A percentile compares a stretch with the other conserved stretches of the same genome.
Conservation (phyloP, 2,329 filamentous ascomycete species). For the Scedosporium dehoogii region DNA sequence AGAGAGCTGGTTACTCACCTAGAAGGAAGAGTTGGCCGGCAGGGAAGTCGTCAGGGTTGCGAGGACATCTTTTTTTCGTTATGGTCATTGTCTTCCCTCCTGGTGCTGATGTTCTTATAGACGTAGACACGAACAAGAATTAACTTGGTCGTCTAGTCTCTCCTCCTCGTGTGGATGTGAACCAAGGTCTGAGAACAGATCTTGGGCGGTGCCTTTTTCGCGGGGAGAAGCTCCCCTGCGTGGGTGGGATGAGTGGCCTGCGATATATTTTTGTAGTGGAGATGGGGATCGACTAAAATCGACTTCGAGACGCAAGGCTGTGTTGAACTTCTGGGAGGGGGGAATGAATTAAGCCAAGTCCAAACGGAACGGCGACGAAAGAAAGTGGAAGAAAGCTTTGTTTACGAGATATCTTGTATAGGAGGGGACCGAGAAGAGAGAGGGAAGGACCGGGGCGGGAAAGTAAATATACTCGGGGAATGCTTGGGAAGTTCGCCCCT, state of each 20-base stretch:
- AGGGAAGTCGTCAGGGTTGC: slow-evolving; percentile 56
- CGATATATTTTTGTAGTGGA: no score
- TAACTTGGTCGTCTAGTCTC: background rate
- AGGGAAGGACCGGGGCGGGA: background rate
- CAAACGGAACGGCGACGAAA: background rate
- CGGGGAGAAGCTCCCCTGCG: background rate
- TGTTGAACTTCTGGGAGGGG: background rate
- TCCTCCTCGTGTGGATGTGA: background rate
- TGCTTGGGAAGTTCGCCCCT: background rate
- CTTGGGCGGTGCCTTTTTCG: background rate
- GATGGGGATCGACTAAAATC: no score
- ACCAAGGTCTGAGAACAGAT: background rate
- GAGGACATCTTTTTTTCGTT: slow-evolving; percentile 1
- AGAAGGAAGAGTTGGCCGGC: slow-evolving; percentile 74
- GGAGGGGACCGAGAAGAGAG: background rate
- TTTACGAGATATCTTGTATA: background rate
- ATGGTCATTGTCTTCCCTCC: slow-evolving; percentile 4
- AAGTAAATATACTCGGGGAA: background rate
- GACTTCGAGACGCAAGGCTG: background rate
- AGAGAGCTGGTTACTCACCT: slow-evolving; percentile 43
- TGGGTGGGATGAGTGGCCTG: background rate
- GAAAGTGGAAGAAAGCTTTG: background rate
- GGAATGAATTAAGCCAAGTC: background rate
- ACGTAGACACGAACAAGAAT: slow-evolving; percentile 4
- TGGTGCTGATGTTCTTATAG: slow-evolving; percentile 1